Percentiles rank a stretch among this genome's conserved stretches.
These are phyloP conservation scores for Scheffersomyces lignicola DNA, from an alignment of 1,139 yeast genomes.

Conservation along the genomic window DNA sequence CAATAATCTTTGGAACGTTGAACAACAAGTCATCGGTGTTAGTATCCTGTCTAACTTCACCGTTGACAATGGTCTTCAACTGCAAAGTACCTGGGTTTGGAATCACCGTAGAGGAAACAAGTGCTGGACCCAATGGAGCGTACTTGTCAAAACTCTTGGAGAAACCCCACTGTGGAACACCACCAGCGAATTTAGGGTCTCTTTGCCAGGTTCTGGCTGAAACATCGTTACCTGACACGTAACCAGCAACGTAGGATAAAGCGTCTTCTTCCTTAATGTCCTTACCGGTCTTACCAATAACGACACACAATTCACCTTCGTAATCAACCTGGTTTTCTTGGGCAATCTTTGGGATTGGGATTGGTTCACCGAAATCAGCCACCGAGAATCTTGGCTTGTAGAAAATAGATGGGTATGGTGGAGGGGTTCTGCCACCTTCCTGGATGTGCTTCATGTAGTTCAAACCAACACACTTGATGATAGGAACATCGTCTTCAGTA, in stretches of 20 bases:
- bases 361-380: slow-evolving; percentile 36
- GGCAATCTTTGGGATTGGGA: slow-evolving; percentile 44
- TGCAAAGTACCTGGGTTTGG: slow-evolving; percentile 36
- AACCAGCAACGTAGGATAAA: slow-evolving; percentile 48
- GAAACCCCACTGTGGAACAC: slow-evolving; percentile 52
- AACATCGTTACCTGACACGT: slow-evolving; percentile 54
- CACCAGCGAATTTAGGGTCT: slow-evolving; percentile 22
- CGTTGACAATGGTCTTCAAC: slow-evolving; percentile 35
- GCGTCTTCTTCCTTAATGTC: slow-evolving; percentile 46
- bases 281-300: slow-evolving; percentile 50
- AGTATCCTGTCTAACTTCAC: slow-evolving; percentile 33
- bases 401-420: slow-evolving; percentile 49
- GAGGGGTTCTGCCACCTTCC: slow-evolving; percentile 31
- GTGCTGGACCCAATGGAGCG: slow-evolving; percentile 55
- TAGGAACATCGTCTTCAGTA: slow-evolving; percentile 28
- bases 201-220: slow-evolving; percentile 56
- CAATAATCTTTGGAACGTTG: slow-evolving; percentile 41
- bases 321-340: slow-evolving; percentile 43
- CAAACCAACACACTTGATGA: slow-evolving; percentile 39
- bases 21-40: slow-evolving; percentile 51
- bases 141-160: slow-evolving; percentile 53
- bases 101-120: slow-evolving; percentile 38
- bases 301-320: slow-evolving; percentile 54
- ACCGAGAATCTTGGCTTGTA: slow-evolving; percentile 45
- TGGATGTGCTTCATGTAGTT: slow-evolving; percentile 33